phyloP scores from a whole-genome alignment of 1,284 basidiomycete species.

The Lentinula novae-zelandiae region DNA sequence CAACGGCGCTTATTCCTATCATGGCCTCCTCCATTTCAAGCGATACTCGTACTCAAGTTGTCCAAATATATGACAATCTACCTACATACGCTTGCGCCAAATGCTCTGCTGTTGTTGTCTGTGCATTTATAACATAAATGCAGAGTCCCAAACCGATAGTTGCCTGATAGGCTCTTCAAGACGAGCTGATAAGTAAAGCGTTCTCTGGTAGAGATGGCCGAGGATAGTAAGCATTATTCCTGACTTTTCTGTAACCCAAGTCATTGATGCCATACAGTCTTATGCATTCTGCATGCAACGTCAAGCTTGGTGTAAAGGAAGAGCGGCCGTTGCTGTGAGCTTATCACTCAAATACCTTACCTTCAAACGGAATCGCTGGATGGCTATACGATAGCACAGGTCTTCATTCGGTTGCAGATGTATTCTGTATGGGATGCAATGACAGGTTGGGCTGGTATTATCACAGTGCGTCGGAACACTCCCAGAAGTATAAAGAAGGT shows the following conservation, averaged over 20 bases:
- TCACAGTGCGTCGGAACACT: constrained; percentile 71
- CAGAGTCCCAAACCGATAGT: background rate
- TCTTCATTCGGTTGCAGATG: constrained; percentile 79
- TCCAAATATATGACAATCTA: constrained; percentile 52
- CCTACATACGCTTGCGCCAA: constrained; percentile 62
- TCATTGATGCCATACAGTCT: constrained; percentile 40
- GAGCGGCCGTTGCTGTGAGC: constrained; percentile 72
- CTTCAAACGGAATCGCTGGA: background rate
- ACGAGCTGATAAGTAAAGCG: constrained; percentile 82
- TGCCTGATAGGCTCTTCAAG: constrained; percentile 63
- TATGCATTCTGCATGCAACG: constrained; percentile 75
- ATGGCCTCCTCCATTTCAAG: constrained; percentile 16
- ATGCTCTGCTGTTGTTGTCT: constrained; percentile 64
- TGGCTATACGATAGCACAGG: constrained; percentile 54
- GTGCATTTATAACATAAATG: constrained; percentile 21
- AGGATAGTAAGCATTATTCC: constrained; percentile 57
- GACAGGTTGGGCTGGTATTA: constrained; percentile 84
- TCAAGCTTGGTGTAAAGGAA: constrained; percentile 71
- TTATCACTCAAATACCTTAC: background rate
- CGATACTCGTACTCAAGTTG: constrained; percentile 48
- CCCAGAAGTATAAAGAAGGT: constrained; percentile 90
- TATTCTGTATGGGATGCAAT: constrained; percentile 75
- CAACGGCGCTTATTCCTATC: background rate
- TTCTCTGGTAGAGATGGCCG: constrained; percentile 84
- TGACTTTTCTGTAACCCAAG: background rate